A percentile compares a stretch with the other conserved stretches of the same genome.
Evolutionary conservation across 495 filamentous ascomycete genomes (phyloP).

Genomic region (Neurospora africana): DNA sequence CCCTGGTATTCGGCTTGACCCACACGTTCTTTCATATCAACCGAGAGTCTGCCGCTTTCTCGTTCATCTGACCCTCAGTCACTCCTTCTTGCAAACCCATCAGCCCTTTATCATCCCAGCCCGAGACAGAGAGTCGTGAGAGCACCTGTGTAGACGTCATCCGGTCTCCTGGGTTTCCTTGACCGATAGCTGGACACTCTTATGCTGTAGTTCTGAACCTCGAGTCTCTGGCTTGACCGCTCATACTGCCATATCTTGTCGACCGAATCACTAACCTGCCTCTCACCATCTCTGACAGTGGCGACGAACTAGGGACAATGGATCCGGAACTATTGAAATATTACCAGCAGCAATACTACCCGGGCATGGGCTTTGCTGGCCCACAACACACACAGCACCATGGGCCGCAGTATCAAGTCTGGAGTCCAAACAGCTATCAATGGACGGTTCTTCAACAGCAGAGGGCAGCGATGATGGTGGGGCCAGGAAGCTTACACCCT

Average conservation of each 20-base stretch:
- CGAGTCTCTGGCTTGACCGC: neutral
- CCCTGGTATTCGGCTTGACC: slow-evolving; percentile 13
- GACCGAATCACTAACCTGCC: neutral
- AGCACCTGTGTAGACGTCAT: neutral
- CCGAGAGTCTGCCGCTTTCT: slow-evolving; percentile 6
- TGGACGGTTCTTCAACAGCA: slow-evolving; percentile 10
- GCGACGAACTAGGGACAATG: slow-evolving; percentile 5
- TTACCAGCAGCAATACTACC: slow-evolving; percentile 15
- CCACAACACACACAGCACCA: slow-evolving; percentile 14
- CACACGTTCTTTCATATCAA: slow-evolving; percentile 24
- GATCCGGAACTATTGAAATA: slow-evolving; percentile 24
- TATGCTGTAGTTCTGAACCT: neutral
- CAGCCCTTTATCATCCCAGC: neutral
- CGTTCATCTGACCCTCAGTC: slow-evolving; percentile 31
- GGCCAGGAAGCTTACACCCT: slow-evolving; percentile 17
- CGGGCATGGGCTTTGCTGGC: slow-evolving; percentile 7
- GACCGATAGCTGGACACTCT: neutral
- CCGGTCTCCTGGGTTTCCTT: neutral
- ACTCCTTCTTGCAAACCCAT: slow-evolving; percentile 24
- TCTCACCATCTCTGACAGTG: neutral
- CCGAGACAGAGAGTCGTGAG: neutral
- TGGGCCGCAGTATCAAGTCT: slow-evolving; percentile 14
- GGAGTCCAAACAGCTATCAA: slow-evolving; percentile 10
- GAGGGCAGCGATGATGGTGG: slow-evolving; percentile 17
- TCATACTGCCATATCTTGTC: neutral